Base-by-base conservation (phyloP, 2,329 filamentous ascomycete species). In the Beauveria medogensis region DNA sequence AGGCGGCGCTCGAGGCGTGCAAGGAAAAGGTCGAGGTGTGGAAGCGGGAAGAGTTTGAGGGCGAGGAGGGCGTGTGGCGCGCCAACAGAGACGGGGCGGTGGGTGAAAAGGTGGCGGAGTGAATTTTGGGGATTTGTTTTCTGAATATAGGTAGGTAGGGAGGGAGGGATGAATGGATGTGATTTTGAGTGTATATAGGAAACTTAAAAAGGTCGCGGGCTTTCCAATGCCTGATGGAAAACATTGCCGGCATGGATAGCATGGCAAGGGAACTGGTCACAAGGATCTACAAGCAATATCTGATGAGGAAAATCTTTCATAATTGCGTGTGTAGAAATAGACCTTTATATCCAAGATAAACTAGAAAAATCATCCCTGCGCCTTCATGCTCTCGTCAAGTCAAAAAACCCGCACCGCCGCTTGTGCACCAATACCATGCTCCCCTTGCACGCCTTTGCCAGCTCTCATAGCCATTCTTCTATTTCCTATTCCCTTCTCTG, bases 21-120 rank as follows among this genome's bases (percentile, higher is more conserved):
- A 99, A 97, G 77, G 84, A 83, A 60, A 85, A 81, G 65, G 91
- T 91, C n/a, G 94, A 99, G 78, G 87, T 99, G 47, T 97, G 93
- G 93, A 97, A 97, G 77, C 79, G 86, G 65, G 93, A 97, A 77
- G 89, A 91, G 72, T 97, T 97, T 78, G 85, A 82, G 51, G 88
- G 83, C 1, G 88, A 86, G 24, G 87, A 89, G 64, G 90, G 87
- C 7, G 82, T 94, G 50, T 97, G 92, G 92, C 87, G 91, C 75
- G 91, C 90, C 63, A 97, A 97, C 75, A 77, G 87, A 65, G 92
- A 96, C 74, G 89, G 89, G 10, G 77, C 79, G 63, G 74, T 76
- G 53, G 88, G 85, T 7, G 77, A 79, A 50, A 78, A 73, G 66
- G 72, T 82, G 62, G 68, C 71, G 5, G 55, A 57, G 55, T 59